Conservation (phyloP, 2,329 filamentous ascomycete genomes). For the Cercospora janseana region DNA sequence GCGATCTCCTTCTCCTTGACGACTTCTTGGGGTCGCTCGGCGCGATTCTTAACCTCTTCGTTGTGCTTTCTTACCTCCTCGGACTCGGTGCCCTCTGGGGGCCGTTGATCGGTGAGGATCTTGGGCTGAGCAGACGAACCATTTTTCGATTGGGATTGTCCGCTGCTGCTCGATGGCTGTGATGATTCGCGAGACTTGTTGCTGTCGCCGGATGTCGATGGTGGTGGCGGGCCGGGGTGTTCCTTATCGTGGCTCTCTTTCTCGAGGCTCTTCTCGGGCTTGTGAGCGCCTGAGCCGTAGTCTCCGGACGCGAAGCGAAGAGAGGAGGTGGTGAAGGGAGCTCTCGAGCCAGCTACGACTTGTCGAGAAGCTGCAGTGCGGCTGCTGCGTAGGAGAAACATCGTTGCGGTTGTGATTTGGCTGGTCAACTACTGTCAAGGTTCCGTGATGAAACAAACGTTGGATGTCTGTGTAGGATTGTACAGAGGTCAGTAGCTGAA, state of each 20-base stretch:
- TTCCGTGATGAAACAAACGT: neutral
- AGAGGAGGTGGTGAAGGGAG: constrained; percentile 13
- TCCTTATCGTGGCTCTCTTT: constrained; percentile 15
- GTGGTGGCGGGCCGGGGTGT: constrained; percentile 20
- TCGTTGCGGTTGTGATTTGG: constrained; percentile 3
- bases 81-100: constrained; percentile 10
- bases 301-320: constrained; percentile 9
- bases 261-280: constrained; percentile 10
- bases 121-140: constrained; percentile 7
- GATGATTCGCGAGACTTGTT: constrained; percentile 1
- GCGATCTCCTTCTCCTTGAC: constrained; percentile 16
- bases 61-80: constrained; percentile 26
- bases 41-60: constrained; percentile 48
- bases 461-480: neutral
- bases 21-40: constrained; percentile 34
- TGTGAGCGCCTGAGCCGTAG: constrained; percentile 20
- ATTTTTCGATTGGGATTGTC: neutral
- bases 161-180: neutral
- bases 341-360: neutral
- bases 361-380: constrained; percentile 3
- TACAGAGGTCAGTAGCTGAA: neutral
- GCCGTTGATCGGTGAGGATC: constrained; percentile 14
- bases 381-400: constrained; percentile 20
- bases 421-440: neutral
- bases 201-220: constrained; percentile 4